These are phyloP conservation scores for Calycina marina DNA, from an alignment of 2,329 filamentous ascomycete species.

Conservation along the genomic window DNA sequence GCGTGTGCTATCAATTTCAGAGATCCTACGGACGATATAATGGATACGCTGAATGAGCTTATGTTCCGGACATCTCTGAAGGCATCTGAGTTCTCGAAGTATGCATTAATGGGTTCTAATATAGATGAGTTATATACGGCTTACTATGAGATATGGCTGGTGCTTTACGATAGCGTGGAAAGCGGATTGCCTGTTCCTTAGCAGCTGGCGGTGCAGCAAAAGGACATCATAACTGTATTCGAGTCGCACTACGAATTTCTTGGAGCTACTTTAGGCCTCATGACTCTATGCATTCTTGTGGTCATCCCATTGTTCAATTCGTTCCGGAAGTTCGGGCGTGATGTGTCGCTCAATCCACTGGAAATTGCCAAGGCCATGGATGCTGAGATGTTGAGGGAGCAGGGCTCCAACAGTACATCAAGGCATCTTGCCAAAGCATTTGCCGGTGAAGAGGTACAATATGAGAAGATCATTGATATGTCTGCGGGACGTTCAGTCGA, in stretches of 20 bases:
- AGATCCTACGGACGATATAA: constrained; percentile 14
- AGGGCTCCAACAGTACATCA: constrained; percentile 1
- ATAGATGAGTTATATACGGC: neutral
- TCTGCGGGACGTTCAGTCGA: neutral
- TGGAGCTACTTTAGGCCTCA: constrained; percentile 4
- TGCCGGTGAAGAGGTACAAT: constrained; percentile 1
- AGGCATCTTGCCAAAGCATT: neutral
- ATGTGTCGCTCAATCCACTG: constrained; percentile 15
- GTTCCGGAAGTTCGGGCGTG: constrained; percentile 16
- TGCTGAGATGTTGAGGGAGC: constrained; percentile 7
- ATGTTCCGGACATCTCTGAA: constrained; percentile 4
- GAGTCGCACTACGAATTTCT: constrained; percentile 6
- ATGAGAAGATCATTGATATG: constrained; percentile 3
- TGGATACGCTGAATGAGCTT: constrained; percentile 4
- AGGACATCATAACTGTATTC: constrained; percentile 2
- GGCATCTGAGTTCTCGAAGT: constrained; percentile 1
- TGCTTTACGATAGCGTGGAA: neutral
- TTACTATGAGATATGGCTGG: constrained; percentile 1
- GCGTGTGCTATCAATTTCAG: constrained; percentile 2
- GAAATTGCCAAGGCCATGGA: constrained; percentile 18
- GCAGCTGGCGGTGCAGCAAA: neutral
- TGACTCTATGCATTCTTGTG: constrained; percentile 2
- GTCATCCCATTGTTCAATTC: constrained; percentile 11
- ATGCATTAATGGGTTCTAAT: neutral
- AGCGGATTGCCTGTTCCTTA: constrained; percentile 1